A percentile compares a stretch with the other conserved stretches of the same genome.
Evolutionary conservation across 495 filamentous ascomycete genomes (phyloP).

Genomic region (Jackrogersella minutella): DNA sequence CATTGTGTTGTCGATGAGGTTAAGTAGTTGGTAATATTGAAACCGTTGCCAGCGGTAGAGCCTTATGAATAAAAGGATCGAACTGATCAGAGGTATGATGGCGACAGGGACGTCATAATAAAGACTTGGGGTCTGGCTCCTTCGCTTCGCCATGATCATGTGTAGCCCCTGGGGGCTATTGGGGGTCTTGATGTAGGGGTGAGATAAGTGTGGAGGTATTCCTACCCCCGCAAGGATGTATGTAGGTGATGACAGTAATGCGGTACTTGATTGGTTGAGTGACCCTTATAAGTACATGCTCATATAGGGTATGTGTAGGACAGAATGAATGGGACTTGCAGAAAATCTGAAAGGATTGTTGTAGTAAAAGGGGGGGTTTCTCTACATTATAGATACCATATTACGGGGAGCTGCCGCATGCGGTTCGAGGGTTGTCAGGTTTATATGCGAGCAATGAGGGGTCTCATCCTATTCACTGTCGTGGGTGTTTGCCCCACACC

Average conservation of each 20-base stretch:
- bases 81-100: slow-evolving; percentile 33
- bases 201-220: slow-evolving; percentile 8
- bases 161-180: slow-evolving; percentile 15
- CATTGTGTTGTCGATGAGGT: slow-evolving; percentile 36
- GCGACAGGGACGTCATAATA: slow-evolving; percentile 38
- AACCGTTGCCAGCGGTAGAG: slow-evolving; percentile 33
- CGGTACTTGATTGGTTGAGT: slow-evolving; percentile 15
- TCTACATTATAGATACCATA: slow-evolving; percentile 6
- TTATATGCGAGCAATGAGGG: slow-evolving; percentile 37
- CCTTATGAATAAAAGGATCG: slow-evolving; percentile 28
- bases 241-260: slow-evolving; percentile 15
- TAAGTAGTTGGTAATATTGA: slow-evolving; percentile 31
- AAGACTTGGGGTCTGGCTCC: slow-evolving; percentile 9
- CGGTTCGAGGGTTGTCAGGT: slow-evolving; percentile 33
- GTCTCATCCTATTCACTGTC: slow-evolving; percentile 25
- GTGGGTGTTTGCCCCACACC: slow-evolving; percentile 22
- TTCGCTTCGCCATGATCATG: slow-evolving; percentile 29
- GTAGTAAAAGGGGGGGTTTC: slow-evolving; percentile 8
- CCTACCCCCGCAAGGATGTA: slow-evolving; percentile 10
- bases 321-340: slow-evolving; percentile 17
- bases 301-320: slow-evolving; percentile 20
- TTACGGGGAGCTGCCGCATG: slow-evolving; percentile 25
- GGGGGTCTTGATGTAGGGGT: slow-evolving; percentile 5
- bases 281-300: background rate
- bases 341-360: slow-evolving; percentile 14